Evolutionary conservation across 257 asterid genomes (phyloP).

Genomic region (Rhazya stricta): DNA sequence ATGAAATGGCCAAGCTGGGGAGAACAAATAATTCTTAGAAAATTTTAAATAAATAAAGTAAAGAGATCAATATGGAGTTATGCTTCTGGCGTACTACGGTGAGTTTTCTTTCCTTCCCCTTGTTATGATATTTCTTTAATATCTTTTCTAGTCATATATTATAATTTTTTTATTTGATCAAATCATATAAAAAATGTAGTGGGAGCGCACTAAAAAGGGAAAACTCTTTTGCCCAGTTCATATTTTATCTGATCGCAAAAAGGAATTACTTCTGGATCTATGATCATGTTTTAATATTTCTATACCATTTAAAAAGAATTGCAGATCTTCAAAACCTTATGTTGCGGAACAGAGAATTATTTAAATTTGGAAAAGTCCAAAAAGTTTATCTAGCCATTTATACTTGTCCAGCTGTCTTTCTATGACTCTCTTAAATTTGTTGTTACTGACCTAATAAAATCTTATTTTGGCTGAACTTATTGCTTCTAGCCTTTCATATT

Average conservation of each 20-base stretch:
- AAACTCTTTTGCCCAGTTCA: background rate
- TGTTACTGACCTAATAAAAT: background rate
- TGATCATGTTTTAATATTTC: background rate
- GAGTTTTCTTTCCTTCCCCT: no score
- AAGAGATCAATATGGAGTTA: no score
- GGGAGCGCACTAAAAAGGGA: background rate
- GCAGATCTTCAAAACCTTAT: conserved; percentile 21
- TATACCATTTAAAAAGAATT: conserved; percentile 3
- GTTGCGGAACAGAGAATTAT: conserved; percentile 14
- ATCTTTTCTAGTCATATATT: no score
- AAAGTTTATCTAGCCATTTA: conserved; percentile 24
- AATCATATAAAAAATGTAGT: no score
- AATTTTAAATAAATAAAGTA: no score
- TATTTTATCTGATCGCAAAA: background rate
- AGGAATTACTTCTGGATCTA: background rate
- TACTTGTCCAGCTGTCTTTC: conserved; percentile 13
- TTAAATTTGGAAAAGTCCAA: conserved; percentile 2
- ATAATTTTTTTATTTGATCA: no score
- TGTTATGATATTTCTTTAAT: no score
- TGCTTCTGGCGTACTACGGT: no score
- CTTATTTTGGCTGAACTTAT: background rate
- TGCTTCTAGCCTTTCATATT: background rate
- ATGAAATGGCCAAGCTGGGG: no score
- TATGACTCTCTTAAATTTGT: background rate
- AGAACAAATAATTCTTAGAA: no score